Base-by-base conservation (phyloP, 2,329 filamentous ascomycete species). In the Colletotrichum phormii region DNA sequence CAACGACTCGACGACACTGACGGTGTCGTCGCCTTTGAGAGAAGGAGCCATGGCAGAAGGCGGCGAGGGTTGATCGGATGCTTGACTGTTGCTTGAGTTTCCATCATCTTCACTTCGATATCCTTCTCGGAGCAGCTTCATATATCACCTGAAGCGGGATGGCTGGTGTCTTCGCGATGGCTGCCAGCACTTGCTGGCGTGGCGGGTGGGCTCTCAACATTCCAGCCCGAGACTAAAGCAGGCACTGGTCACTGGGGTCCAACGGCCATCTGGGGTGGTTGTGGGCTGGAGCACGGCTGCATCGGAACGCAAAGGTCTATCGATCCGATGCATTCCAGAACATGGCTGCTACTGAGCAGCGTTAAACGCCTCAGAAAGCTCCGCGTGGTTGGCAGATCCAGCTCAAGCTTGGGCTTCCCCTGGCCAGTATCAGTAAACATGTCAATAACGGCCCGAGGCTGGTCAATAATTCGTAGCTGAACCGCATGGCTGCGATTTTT, bases 1-100 rank as follows among this genome's bases (percentile, higher is more conserved):
- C 54, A 75, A 42, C 57, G 74, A 75, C 53, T 75, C 74, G 51
- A 75, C 59, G 33, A 72, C 70, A 55, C 70, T 72, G 26, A 72
- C 66, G 42, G 66, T 62, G 66, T 72, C 70, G 31, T 72, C 70
- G 9, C 26, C 60, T 64, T 72, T 72, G 59, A 37, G 18, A 12
- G 70, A 54, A 65, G 70, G 46, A 29, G 70, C 70, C 70, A 72
- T 72, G 29, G n/a, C 53, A 22, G 22, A 15, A 31, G 13, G 53
- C 33, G 64, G 46, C 26, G 9, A 29, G 26, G 24, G 15, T 57
- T 37, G 51, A 51, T 58, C 29, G 24, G 12, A 55, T 24, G 24
- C 46, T 24, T 11, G 12, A 24, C 26, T 67, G 53, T 54, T 46
- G 35, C 35, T 63, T 67, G 53, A 24, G 8, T 11, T 6, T 35